Conservation (phyloP, 2,329 filamentous ascomycete species). For the Phaeophleospora eucalypticola region DNA sequence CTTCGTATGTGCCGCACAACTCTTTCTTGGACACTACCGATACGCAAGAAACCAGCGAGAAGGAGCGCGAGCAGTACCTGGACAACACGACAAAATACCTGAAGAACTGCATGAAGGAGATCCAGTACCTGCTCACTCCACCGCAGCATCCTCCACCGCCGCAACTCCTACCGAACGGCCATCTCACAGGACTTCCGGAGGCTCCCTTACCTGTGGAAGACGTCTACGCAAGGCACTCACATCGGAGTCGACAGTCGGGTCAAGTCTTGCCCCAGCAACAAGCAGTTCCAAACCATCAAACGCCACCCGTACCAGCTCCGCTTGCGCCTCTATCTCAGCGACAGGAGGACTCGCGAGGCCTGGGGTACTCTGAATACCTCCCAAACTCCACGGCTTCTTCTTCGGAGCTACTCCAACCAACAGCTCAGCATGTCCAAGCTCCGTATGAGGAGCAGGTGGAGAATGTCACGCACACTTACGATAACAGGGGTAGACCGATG, state of each 20-base stretch:
- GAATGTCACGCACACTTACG: constrained; percentile 56
- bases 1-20: constrained; percentile 44
- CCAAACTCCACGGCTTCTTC: constrained; percentile 35
- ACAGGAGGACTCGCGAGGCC: constrained; percentile 18
- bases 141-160: constrained; percentile 58
- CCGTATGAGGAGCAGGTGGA: constrained; percentile 54
- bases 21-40: constrained; percentile 50
- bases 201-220: constrained; percentile 57
- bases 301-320: constrained; percentile 37
- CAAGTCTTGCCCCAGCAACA: constrained; percentile 35
- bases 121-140: constrained; percentile 65
- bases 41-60: constrained; percentile 42
- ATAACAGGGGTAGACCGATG: constrained; percentile 54
- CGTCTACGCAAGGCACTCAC: constrained; percentile 54
- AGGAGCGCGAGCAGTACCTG: constrained; percentile 55
- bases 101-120: constrained; percentile 63
- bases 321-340: constrained; percentile 22
- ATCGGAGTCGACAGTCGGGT: constrained; percentile 38
- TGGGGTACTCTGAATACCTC: constrained; percentile 36
- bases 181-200: constrained; percentile 41
- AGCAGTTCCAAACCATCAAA: constrained; percentile 59
- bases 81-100: constrained; percentile 62
- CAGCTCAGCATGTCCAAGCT: constrained; percentile 19
- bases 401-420: constrained; percentile 24
- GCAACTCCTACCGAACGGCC: constrained; percentile 36